Percentiles rank a stretch among this genome's conserved stretches.
phyloP scores from a whole-genome alignment of 805 yeast species.

The Brettanomyces custersianus region DNA sequence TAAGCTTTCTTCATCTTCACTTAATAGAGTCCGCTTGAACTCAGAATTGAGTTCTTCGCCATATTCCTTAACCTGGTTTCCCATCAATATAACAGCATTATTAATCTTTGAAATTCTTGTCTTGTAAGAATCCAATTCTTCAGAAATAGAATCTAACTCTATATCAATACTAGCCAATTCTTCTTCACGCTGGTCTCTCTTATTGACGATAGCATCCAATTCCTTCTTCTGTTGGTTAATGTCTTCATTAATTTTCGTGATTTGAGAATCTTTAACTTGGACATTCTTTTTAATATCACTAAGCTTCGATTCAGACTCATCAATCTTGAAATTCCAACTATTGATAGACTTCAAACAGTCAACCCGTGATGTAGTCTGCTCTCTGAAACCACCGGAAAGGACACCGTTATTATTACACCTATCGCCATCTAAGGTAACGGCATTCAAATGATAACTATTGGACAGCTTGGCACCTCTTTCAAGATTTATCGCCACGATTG shows the following conservation, averaged over 20 bases:
- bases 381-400: slow-evolving; percentile 81
- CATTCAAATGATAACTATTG: slow-evolving; percentile 48
- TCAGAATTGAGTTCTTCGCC: slow-evolving; percentile 40
- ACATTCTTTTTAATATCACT: slow-evolving; percentile 30
- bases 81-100: slow-evolving; percentile 25
- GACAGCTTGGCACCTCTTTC: slow-evolving; percentile 63
- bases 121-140: slow-evolving; percentile 30
- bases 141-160: slow-evolving; percentile 34
- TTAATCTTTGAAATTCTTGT: slow-evolving; percentile 28
- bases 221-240: slow-evolving; percentile 27
- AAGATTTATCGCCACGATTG: slow-evolving; percentile 67
- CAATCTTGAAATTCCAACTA: slow-evolving; percentile 40
- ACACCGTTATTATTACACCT: slow-evolving; percentile 78
- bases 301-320: slow-evolving; percentile 31
- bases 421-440: slow-evolving; percentile 91
- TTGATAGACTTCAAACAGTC: slow-evolving; percentile 57
- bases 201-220: slow-evolving; percentile 34
- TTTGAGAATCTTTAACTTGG: slow-evolving; percentile 37
- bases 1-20: slow-evolving; percentile 37
- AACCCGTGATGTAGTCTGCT: slow-evolving; percentile 55
- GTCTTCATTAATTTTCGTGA: slow-evolving; percentile 41
- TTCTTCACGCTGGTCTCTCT: slow-evolving; percentile 35
- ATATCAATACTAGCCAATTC: slow-evolving; percentile 32
- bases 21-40: slow-evolving; percentile 42
- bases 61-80: slow-evolving; percentile 34